These are phyloP conservation scores for Shiraia sp. DNA, from an alignment of 2,329 filamentous ascomycete genomes.

Conservation along the genomic window DNA sequence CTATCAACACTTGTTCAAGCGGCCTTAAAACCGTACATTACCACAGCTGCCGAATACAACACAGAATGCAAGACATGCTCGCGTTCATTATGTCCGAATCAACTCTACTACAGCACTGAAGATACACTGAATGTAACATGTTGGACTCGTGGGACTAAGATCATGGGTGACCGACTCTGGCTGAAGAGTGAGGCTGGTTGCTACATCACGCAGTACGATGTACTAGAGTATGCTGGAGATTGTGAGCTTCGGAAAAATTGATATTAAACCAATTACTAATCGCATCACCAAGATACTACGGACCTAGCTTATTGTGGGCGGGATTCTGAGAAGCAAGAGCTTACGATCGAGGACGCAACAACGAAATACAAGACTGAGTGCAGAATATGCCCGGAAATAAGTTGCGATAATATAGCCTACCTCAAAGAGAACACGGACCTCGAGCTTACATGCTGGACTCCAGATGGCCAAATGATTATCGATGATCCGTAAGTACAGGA, in stretches of 20 bases:
- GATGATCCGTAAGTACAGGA: slow-evolving; percentile 28
- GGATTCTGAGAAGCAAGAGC: slow-evolving; percentile 25
- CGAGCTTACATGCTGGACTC: slow-evolving; percentile 34
- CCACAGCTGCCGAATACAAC: slow-evolving; percentile 22
- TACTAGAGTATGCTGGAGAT: slow-evolving; percentile 28
- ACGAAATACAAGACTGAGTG: slow-evolving; percentile 35
- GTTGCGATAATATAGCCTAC: slow-evolving; percentile 26
- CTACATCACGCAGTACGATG: slow-evolving; percentile 37
- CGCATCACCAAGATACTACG: slow-evolving; percentile 13
- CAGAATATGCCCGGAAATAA: slow-evolving; percentile 24
- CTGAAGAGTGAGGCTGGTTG: slow-evolving; percentile 31
- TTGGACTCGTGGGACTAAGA: slow-evolving; percentile 35
- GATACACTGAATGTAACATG: slow-evolving; percentile 31
- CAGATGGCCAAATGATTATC: slow-evolving; percentile 27
- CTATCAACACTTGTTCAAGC: neutral
- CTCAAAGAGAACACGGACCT: slow-evolving; percentile 31
- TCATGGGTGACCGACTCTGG: slow-evolving; percentile 32
- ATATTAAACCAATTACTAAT: neutral
- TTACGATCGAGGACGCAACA: slow-evolving; percentile 29
- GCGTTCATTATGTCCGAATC: slow-evolving; percentile 31
- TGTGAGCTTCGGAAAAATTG: slow-evolving; percentile 13
- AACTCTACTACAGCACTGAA: slow-evolving; percentile 15
- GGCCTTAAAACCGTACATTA: slow-evolving; percentile 21
- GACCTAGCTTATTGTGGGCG: slow-evolving; percentile 32
- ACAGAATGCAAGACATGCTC: slow-evolving; percentile 41